phyloP scores from a whole-genome alignment of 192 early-diverging fungal species.

The Backusella westeae region DNA sequence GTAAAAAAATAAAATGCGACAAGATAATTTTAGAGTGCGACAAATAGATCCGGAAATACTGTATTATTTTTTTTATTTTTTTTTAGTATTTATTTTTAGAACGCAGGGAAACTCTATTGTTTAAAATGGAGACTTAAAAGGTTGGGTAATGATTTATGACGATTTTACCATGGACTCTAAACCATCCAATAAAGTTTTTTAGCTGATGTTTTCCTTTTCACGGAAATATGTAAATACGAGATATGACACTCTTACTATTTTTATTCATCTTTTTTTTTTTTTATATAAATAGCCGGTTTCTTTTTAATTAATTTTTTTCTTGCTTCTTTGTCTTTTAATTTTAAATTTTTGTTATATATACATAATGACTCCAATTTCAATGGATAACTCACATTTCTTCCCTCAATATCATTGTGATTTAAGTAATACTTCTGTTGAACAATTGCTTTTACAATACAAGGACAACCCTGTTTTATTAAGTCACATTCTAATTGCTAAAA shows the following conservation, averaged over 20 bases:
- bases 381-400: not conserved
- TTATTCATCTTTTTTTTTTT: not conserved
- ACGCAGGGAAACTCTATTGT: not conserved
- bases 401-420: not conserved
- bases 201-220: not conserved
- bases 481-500: slow-evolving; percentile 3
- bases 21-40: too few relatives aligned
- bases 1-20: too few relatives aligned
- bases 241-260: not conserved
- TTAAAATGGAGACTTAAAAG: slow-evolving; percentile 4
- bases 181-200: not conserved
- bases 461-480: not conserved
- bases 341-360: not conserved
- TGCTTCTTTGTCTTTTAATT: not conserved
- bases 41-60: too few relatives aligned
- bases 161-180: not conserved
- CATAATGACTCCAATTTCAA: not conserved
- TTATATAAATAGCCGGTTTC: not conserved
- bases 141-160: not conserved
- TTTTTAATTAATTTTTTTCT: not conserved
- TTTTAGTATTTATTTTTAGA: not conserved
- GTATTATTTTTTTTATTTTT: not conserved
- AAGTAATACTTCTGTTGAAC: not conserved
- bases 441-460: not conserved
- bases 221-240: not conserved